These are phyloP conservation scores for Pseudopediastrum boryanum DNA, from an alignment of 139 green algal species.

Conservation along the genomic window DNA sequence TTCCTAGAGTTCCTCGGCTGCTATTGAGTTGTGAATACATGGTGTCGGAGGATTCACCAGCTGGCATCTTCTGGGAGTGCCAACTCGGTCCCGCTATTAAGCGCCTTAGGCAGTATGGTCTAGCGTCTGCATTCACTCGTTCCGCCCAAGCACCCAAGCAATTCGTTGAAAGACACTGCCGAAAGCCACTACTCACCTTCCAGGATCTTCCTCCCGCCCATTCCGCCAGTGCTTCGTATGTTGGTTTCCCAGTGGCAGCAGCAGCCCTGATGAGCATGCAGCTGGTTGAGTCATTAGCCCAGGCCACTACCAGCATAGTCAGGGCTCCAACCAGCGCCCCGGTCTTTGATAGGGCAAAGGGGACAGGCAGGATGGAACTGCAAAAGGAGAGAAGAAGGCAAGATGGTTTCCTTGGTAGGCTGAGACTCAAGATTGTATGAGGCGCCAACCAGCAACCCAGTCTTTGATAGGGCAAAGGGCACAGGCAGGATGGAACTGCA, in stretches of 20 bases:
- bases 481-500: background rate
- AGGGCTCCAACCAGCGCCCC: constrained; percentile 63
- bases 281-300: constrained; percentile 68
- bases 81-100: too few species aligned
- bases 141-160: too few species aligned
- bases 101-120: too few species aligned
- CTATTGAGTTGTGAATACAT: too few species aligned
- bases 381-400: background rate
- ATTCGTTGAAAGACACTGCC: too few species aligned
- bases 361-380: constrained; percentile 70
- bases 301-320: constrained; percentile 59
- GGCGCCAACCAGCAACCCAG: background rate
- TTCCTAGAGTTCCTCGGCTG: too few species aligned
- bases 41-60: too few species aligned
- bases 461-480: background rate
- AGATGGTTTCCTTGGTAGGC: background rate
- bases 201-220: constrained; percentile 56
- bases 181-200: too few species aligned
- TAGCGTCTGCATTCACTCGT: too few species aligned
- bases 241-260: constrained; percentile 44
- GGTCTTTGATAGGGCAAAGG: constrained; percentile 74
- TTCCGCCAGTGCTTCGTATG: constrained; percentile 71
- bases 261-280: constrained; percentile 68
- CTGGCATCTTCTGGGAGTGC: too few species aligned
- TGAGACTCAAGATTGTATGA: background rate